These are phyloP conservation scores for Mycocentrospora acerina DNA, from an alignment of 2,329 filamentous ascomycete species.

Conservation along the genomic window DNA sequence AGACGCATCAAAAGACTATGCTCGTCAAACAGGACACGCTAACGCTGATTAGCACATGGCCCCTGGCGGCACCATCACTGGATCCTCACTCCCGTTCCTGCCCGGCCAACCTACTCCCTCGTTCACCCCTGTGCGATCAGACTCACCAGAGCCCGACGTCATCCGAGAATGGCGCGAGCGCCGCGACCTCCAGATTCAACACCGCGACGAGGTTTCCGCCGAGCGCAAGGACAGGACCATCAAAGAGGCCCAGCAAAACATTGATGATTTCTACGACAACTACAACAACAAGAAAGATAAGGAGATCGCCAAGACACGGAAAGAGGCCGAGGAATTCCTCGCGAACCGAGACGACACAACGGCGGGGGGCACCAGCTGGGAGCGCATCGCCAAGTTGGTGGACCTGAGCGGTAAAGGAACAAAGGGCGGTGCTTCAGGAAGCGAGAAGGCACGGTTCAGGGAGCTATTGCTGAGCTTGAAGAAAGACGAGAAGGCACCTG, in stretches of 20 bases:
- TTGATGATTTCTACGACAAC: conserved; percentile 99
- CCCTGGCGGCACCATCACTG: conserved; percentile 78
- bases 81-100: conserved; percentile 60
- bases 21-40: conserved; percentile 5
- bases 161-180: conserved; percentile 89
- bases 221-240: conserved; percentile 82
- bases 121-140: conserved; percentile 54
- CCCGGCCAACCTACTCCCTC: conserved; percentile 38
- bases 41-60: conserved; percentile 62
- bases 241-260: conserved; percentile 86
- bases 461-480: conserved; percentile 83
- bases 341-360: conserved; percentile 87
- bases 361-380: conserved; percentile 95
- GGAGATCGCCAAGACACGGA: conserved; percentile 79
- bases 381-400: conserved; percentile 96
- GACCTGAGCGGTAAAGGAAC: conserved; percentile 92
- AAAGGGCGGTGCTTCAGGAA: conserved; percentile 82
- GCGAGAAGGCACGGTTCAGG: conserved; percentile 94
- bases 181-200: conserved; percentile 77
- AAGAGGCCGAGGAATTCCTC: conserved; percentile 92
- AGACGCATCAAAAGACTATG: too few relatives aligned
- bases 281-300: conserved; percentile 99
- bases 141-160: conserved; percentile 85
- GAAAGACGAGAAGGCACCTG: conserved; percentile 87
- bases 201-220: conserved; percentile 80